Evolutionary conservation across 2,329 filamentous ascomycete genomes (phyloP).

Genomic region (Xenosphaeropsis pyriputrescens): DNA sequence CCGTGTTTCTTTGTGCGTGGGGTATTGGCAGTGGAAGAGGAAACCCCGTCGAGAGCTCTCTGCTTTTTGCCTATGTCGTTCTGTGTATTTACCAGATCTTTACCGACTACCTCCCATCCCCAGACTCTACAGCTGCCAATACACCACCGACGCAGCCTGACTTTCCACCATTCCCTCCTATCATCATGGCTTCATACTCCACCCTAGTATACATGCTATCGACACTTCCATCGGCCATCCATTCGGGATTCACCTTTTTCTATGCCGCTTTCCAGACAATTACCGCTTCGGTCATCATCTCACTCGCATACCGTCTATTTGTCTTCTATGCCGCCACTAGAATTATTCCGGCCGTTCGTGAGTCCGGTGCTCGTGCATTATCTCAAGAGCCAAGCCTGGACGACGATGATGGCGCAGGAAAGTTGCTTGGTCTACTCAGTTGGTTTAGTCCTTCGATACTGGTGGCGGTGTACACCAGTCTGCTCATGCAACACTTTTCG

Average conservation of each 20-base stretch:
- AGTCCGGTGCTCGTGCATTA: slow-evolving; percentile 69
- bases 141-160: slow-evolving; percentile 55
- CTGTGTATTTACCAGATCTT: slow-evolving; percentile 99
- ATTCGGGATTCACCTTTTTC: slow-evolving; percentile 73
- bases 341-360: slow-evolving; percentile 86
- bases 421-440: slow-evolving; percentile 67
- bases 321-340: slow-evolving; percentile 92
- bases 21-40: slow-evolving; percentile 88
- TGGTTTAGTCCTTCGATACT: slow-evolving; percentile 94
- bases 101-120: slow-evolving; percentile 85
- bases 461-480: slow-evolving; percentile 89
- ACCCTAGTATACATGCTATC: slow-evolving; percentile 76
- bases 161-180: slow-evolving; percentile 88
- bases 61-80: slow-evolving; percentile 95
- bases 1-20: slow-evolving; percentile 83
- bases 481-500: slow-evolving; percentile 90
- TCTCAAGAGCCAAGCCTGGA: slow-evolving; percentile 77
- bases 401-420: slow-evolving; percentile 70
- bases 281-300: slow-evolving; percentile 90
- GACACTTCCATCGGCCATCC: slow-evolving; percentile 68
- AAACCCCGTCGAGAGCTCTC: slow-evolving; percentile 86
- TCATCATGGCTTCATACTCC: slow-evolving; percentile 97
- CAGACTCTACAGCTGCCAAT: slow-evolving; percentile 39
- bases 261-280: slow-evolving; percentile 90
- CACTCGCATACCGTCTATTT: slow-evolving; percentile 80